A percentile compares a stretch with the other conserved stretches of the same genome.
These are phyloP conservation scores for Zostera marina DNA, from an alignment of 116 monocot species.

Conservation along the genomic window DNA sequence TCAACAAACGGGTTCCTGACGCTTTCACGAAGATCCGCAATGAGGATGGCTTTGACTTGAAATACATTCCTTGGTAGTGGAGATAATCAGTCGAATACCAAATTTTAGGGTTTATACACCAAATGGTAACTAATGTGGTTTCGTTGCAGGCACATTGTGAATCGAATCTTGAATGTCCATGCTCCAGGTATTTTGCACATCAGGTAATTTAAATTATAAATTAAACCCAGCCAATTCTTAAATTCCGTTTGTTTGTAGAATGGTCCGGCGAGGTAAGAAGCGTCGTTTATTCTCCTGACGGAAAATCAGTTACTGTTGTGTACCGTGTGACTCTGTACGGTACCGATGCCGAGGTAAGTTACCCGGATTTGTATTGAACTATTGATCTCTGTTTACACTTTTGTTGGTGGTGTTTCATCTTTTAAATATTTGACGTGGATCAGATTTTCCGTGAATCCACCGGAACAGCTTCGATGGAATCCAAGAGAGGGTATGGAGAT, in stretches of 20 bases:
- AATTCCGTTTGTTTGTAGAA: slow-evolving; percentile 21
- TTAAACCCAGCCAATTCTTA: neutral
- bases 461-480: slow-evolving; percentile 58
- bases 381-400: neutral
- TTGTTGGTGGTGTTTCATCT: neutral
- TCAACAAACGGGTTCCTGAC: slow-evolving; percentile 40
- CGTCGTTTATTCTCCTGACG: slow-evolving; percentile 82
- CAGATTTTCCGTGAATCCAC: slow-evolving; percentile 87
- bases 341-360: slow-evolving; percentile 89
- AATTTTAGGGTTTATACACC: too few relatives aligned
- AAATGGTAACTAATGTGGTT: neutral
- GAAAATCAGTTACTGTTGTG: slow-evolving; percentile 79
- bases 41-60: slow-evolving; percentile 25
- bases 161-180: slow-evolving; percentile 88
- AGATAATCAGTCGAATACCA: too few relatives aligned
- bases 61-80: slow-evolving; percentile 43
- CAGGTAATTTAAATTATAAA: neutral
- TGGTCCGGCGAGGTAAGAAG: slow-evolving; percentile 91
- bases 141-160: slow-evolving; percentile 82
- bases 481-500: slow-evolving; percentile 45
- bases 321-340: slow-evolving; percentile 92
- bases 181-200: slow-evolving; percentile 40
- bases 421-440: neutral
- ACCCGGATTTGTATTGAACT: neutral
- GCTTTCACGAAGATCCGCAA: slow-evolving; percentile 29